phyloP scores from a whole-genome alignment of 306 rosid genomes.

The Lablab purpureus region DNA sequence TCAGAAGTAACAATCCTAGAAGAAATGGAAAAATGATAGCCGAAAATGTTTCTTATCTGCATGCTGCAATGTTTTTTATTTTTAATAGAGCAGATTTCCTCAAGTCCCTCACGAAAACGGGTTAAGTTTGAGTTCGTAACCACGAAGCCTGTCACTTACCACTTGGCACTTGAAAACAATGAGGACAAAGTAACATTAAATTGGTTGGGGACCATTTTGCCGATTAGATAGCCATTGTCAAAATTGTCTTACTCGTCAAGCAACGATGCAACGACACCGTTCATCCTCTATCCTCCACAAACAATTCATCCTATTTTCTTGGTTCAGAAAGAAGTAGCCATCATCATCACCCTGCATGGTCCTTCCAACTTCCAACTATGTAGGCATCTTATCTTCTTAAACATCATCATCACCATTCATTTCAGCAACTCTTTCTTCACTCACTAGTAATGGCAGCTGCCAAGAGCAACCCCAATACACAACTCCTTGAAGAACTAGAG shows the following conservation, averaged over 20 bases:
- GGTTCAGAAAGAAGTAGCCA: slow-evolving; percentile 57
- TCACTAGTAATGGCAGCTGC: slow-evolving; percentile 59
- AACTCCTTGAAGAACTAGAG: slow-evolving; percentile 82
- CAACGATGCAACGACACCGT: slow-evolving; percentile 46
- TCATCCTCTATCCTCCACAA: slow-evolving; percentile 64
- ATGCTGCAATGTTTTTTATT: neutral
- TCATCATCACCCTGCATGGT: slow-evolving; percentile 34
- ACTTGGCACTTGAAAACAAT: slow-evolving; percentile 29
- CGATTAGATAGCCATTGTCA: slow-evolving; percentile 40
- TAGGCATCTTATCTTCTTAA: slow-evolving; percentile 47
- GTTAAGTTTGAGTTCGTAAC: slow-evolving; percentile 19
- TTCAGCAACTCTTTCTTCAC: slow-evolving; percentile 13
- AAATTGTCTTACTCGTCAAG: slow-evolving; percentile 49
- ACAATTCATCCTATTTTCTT: slow-evolving; percentile 50
- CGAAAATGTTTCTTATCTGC: slow-evolving; percentile 29
- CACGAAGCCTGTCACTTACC: neutral
- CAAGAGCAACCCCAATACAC: slow-evolving; percentile 68
- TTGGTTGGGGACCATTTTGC: slow-evolving; percentile 50
- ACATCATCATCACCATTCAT: slow-evolving; percentile 27
- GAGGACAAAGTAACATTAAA: slow-evolving; percentile 43
- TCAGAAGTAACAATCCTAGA: neutral
- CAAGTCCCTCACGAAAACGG: neutral
- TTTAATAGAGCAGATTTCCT: slow-evolving; percentile 6
- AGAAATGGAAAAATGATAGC: neutral
- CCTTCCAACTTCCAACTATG: slow-evolving; percentile 44